Evolutionary conservation across 2,329 filamentous ascomycete genomes (phyloP), one percentile per base, ranked within the genome.

Genomic region (Cordyceps cateniannulata): DNA sequence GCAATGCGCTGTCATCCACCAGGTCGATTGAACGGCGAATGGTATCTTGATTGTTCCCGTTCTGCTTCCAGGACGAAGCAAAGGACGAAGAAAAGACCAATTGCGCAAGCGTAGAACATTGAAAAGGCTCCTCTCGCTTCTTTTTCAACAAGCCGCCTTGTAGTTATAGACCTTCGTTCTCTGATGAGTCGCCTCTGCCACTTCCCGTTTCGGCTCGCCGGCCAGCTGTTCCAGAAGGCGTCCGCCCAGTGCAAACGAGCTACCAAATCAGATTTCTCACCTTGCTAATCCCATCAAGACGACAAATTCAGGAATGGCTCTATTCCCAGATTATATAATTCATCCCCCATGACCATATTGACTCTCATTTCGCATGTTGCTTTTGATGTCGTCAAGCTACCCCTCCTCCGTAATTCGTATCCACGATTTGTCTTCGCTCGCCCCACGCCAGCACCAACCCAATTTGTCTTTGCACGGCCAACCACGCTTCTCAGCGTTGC

Each of bases 141-240:
- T 32, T 32, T 32, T 9, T 32, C 29, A 32, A 44, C 42, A 44
- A 44, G 16, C 14, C 4, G 27, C 27, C 27, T 48, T 20, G 44
- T 58, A 18, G n/a, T 6, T n/a, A 27, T 16, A 24, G 32, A 52
- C 20, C 16, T 14, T 44, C 16, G 38, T 53, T 38, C 29, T 29
- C 49, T 3, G 22, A 3, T 3, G 3, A 44, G n/a, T n/a, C 20
- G 5, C 8, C 8, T 1, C 24, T 55, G 18, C 2, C 6, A 2
- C 25, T 25, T 42, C n/a, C 45, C 55, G 3, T 24, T 59, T 59
- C 50, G 38, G 48, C 57, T 59, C 57, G 48, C 57, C 48, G 57
- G 52, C 52, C 52, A 8, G 40, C 45, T 32, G 8, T 10, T 25
- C 42, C 10, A 56, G 25, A 56, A 27, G 29, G 40, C 44, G 42